Base-by-base conservation (phyloP, 1,284 basidiomycete genomes). In the Rhodotorula sp. region DNA sequence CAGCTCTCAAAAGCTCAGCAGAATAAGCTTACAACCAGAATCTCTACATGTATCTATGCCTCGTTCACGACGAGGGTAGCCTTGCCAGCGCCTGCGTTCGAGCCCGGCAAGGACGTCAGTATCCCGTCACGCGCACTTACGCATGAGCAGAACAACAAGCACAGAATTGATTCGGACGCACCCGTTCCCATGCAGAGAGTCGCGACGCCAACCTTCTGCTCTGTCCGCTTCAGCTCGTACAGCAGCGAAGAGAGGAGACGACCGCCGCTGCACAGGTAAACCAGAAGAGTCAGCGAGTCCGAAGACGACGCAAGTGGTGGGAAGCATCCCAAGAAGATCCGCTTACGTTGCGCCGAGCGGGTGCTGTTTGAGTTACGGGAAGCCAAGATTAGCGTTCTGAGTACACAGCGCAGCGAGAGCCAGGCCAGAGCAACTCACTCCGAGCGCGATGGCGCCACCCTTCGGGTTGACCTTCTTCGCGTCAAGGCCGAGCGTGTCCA, bases 361-460 rank as follows among this genome's bases (percentile, higher is more conserved):
- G 75, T 83, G 82, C 82, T 74, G 59, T 18, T 43, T 2, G 10
- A 43, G 12, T n/a, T n/a, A n/a, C n/a, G n/a, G 20, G 3, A 0
- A 29, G 52, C 23, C 0, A 1, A 3, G 6, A 34, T 59, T 39
- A 71, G 60, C 21, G 21, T 3, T 0, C 16, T 5, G 3, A 6
- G 29, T 5, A 16, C 3, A 23, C 49, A 18, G 18, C 16, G 26
- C 18, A 15, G 18, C 8, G 21, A 15, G 23, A 16, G n/a, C n/a
- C n/a, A n/a, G n/a, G n/a, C n/a, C n/a, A n/a, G n/a, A n/a, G n/a
- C n/a, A n/a, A n/a, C 71, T 51, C 29, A 76, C 74, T 14, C 81
- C 82, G 67, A 80, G 74, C n/a, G 82, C 82, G 64, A 83, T 83
- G 3, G 82, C 82, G 63, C 82, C 82, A 56, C 82, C 82, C 62